These are phyloP conservation scores for Salvia miltiorrhiza DNA, from an alignment of 257 asterid genomes.

Conservation along the genomic window DNA sequence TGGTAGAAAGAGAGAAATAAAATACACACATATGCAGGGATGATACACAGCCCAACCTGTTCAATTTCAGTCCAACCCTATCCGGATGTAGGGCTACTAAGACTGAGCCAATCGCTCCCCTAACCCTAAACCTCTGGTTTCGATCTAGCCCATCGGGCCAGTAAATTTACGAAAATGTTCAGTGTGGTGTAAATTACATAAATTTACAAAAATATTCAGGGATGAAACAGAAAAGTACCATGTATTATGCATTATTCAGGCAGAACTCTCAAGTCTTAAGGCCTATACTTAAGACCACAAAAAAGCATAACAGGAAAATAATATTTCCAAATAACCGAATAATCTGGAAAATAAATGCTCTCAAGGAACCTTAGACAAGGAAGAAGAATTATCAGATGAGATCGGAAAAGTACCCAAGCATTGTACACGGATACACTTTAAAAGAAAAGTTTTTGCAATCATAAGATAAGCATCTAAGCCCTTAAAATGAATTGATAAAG, in stretches of 20 bases:
- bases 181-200: too few species aligned
- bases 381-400: background rate
- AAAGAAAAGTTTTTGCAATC: slow-evolving; percentile 3
- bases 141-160: too few species aligned
- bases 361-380: background rate
- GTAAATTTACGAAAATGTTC: too few species aligned
- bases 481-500: slow-evolving; percentile 6
- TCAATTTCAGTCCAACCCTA: too few species aligned
- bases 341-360: background rate
- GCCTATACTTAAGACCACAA: background rate
- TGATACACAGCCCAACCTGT: too few species aligned
- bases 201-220: background rate
- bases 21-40: background rate
- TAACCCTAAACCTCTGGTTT: too few species aligned
- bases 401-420: background rate
- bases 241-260: slow-evolving; percentile 4
- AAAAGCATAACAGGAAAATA: background rate
- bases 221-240: slow-evolving; percentile 2
- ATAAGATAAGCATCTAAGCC: slow-evolving; percentile 10
- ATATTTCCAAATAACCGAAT: background rate
- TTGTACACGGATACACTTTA: background rate
- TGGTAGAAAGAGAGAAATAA: background rate
- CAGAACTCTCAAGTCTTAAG: background rate
- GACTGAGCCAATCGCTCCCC: too few species aligned
- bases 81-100: too few species aligned